phyloP scores from a whole-genome alignment of 192 early-diverging fungal species.

The Gamsiella multidivaricata region DNA sequence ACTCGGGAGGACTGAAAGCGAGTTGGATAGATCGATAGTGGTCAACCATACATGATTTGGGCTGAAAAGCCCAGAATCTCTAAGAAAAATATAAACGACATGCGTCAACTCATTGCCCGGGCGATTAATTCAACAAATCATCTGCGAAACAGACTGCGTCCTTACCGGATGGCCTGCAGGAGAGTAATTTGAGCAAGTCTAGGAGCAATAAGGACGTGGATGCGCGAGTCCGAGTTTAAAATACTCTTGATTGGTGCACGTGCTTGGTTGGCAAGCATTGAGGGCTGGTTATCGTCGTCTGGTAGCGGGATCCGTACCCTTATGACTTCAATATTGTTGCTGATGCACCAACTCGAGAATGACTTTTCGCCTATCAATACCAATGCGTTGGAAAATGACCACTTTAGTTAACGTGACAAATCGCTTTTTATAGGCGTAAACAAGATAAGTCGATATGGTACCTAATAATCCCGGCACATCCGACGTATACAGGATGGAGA shows the following conservation, averaged over 20 bases:
- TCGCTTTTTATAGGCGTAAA: not conserved
- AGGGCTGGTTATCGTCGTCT: not conserved
- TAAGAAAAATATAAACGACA: not conserved
- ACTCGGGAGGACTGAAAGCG: not conserved
- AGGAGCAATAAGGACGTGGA: constrained; percentile 28
- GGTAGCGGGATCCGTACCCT: constrained; percentile 13
- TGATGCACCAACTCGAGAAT: constrained; percentile 1
- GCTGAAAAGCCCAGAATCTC: constrained; percentile 19
- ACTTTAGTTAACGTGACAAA: too few species aligned
- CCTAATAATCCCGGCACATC: constrained; percentile 29
- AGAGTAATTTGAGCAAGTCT: constrained; percentile 5
- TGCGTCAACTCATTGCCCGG: not conserved
- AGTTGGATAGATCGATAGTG: constrained; percentile 29
- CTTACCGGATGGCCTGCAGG: constrained; percentile 13
- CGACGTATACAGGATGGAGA: constrained; percentile 27
- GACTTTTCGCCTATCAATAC: constrained; percentile 27
- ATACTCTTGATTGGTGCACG: not conserved
- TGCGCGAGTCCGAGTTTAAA: constrained; percentile 21
- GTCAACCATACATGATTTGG: constrained; percentile 36
- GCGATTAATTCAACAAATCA: too few species aligned
- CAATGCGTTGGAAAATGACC: too few species aligned
- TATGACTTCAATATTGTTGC: not conserved
- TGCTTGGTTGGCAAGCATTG: not conserved
- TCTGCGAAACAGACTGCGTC: too few species aligned
- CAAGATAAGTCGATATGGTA: too few species aligned